Evolutionary conservation across 164 flowering plant species (phyloP), one percentile per base, ranked within the genome.

Genomic region (Amborella trichopoda): DNA sequence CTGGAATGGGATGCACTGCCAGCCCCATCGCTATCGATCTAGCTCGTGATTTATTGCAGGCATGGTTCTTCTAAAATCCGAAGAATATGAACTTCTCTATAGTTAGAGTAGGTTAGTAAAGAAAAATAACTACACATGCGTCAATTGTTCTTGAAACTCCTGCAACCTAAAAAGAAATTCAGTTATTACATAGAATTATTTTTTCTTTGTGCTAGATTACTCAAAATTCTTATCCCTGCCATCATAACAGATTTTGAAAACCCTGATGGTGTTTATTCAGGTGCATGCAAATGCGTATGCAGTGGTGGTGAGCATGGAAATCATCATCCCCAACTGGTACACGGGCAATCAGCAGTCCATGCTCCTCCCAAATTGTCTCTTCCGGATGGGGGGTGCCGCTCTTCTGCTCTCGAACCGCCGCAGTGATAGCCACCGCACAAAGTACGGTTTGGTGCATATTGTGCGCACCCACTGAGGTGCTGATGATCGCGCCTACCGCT

Each of bases 301-400:
- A 0, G 23, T 55, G 18, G 93, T 82, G 17, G 74, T 86, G 26
- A 86, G 95, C 78, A 86, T 73, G 82, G 93, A 86, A 70, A 78
- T 75, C 81, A 74, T 86, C 17, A 80, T 93, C 8, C 77, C 73
- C 5, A 80, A 80, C 51, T 83, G 93, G 93, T 86, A 86, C 69
- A 73, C 64, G 9, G 95, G 95, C 46, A 86, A 86, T 62, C 64
- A 83, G 58, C 71, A 89, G 0, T 73, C 95, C 0, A 86, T 86
- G 95, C 80, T 86, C 1, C 65, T 86, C 52, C 71, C 89, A 0
- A 86, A 86, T 60, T 86, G 95, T 61, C 70, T 87, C 23, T 87
- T 87, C 73, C 74, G 96, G 0, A 71, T 83, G 78, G 96, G 96
- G 0, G 94, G 94, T 0, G 90, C 96, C 0, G 95, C 89, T 0